Evolutionary conservation across 2,329 filamentous ascomycete species (phyloP), one percentile per base, ranked within the genome.

Genomic region (Scedosporium minutisporum): DNA sequence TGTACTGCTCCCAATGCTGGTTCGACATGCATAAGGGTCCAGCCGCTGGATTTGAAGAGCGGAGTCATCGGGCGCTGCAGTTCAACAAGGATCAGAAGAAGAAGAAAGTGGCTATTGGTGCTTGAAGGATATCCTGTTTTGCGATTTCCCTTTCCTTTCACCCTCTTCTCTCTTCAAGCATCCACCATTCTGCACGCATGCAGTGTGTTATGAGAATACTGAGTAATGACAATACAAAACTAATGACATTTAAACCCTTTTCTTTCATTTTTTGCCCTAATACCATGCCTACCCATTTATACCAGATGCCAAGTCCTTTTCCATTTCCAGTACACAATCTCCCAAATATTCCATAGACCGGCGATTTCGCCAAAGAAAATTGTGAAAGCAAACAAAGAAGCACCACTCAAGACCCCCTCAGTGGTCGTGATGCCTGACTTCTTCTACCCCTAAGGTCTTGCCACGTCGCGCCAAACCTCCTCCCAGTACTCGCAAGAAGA

Each of bases 391-490:
- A 58, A 58, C 23, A 41, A n/a, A 42, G 18, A 44, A 46, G 21
- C 38, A 14, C 12, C 18, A 6, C 38, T 16, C 58, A 25, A 4
- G n/a, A 21, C 41, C 38, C 23, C 10, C 18, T 46, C 44, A n/a
- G 44, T 42, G 23, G 10, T n/a, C 4, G 29, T 33, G 38, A 21
- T 25, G 6, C 21, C 27, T 7, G 16, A 14, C 58, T 5, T 25
- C 23, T n/a, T 61, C 63, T 73, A 1, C 88, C 89, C 1, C 88
- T 90, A 60, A 96, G 88, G 71, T 96, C 91, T 72, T 93, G 85
- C 92, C 92, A 97, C 1, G 89, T 92, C 4, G 91, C 91, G 53
- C 89, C 88, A 67, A 96, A 92, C 38, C 91, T 82, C 63, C 91
- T 79, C 5, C 91, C 87, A 0, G 92, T 96, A 68, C 86, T 91